Evolutionary conservation across 1,284 basidiomycete species (phyloP), one percentile per base, ranked within the genome.

Genomic region (Volvariella surrecta): DNA sequence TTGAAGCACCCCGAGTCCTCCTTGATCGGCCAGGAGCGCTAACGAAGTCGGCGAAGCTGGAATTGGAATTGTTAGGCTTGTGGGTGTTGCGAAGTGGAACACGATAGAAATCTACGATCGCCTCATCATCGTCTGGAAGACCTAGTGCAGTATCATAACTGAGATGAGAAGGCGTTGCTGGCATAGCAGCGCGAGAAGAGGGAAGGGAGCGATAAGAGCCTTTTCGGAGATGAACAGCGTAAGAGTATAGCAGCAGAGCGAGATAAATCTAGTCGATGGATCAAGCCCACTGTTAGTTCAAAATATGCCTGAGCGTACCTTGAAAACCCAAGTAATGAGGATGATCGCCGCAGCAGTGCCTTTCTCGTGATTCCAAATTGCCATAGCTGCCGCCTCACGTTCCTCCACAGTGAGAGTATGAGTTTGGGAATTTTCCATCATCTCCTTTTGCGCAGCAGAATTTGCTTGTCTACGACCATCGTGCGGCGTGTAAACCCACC

Each of bases 401-500:
- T 88, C 71, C 43, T 68, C 78, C 2, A 78, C 72, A 0, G 80
- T 74, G 59, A 87, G 71, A 16, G 68, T 70, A 35, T 71, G 67
- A 28, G 70, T 61, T 15, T 70, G 68, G 48, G 74, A 71, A 32
- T 68, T 68, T 49, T 74, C 62, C 58, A 88, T 84, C 60, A 97
- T 79, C 39, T 82, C 83, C 58, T 88, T 68, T 60, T 96, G 93
- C 4, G 92, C 93, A 24, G 75, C 72, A 3, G 91, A 94, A 60
- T 94, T 89, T 52, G 76, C 74, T 34, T 79, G 74, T 3, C 80
- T 78, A 31, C 71, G 71, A 4, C 93, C 95, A 54, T 98, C 93
- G 59, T 99, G 95, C 0, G 91, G 85, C 1, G 82, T 87, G 62
- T 85, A 86, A 43, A 82, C 70, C 87, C 91, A 98, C 89, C 93